Conservation (phyloP, 2,329 filamentous ascomycete genomes). For the Pestalotiopsis sp. region DNA sequence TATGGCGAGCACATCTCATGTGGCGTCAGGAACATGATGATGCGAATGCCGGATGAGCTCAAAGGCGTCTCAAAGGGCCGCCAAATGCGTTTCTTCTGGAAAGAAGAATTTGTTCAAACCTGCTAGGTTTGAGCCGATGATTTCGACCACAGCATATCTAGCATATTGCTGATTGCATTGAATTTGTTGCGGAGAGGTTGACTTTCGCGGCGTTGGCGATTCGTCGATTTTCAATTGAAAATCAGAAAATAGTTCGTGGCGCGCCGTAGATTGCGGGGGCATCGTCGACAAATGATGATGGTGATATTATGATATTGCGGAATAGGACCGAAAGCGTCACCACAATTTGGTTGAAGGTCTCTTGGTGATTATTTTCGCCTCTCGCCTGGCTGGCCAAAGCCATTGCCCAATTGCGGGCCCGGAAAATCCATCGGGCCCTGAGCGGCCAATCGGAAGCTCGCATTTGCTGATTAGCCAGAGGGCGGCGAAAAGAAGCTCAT, state of each 20-base stretch:
- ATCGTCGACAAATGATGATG: not conserved
- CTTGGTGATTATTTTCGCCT: conserved; percentile 4
- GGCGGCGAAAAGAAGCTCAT: conserved; percentile 19
- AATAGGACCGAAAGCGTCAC: not conserved
- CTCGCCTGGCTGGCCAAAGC: conserved; percentile 1
- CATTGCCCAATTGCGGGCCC: not conserved
- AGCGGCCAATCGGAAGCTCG: conserved; percentile 14
- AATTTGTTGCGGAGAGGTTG: not conserved
- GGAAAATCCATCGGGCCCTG: conserved; percentile 9
- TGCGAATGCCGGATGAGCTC: too few relatives aligned
- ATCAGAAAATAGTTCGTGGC: not conserved
- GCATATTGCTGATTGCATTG: too few relatives aligned
- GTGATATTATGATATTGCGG: not conserved
- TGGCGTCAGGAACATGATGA: too few relatives aligned
- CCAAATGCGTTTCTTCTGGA: too few relatives aligned
- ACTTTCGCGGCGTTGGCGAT: not conserved
- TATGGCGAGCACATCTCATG: too few relatives aligned
- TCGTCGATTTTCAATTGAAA: not conserved
- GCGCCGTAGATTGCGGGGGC: not conserved
- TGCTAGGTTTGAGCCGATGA: too few relatives aligned
- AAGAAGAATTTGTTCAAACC: too few relatives aligned
- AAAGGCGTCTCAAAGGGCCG: too few relatives aligned
- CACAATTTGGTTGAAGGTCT: not conserved
- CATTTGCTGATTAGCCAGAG: conserved; percentile 16
- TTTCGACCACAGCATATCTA: too few relatives aligned